Evolutionary conservation across 2,329 filamentous ascomycete genomes (phyloP), one percentile per base, ranked within the genome.

Genomic region (Pseudogymnoascus sp.): DNA sequence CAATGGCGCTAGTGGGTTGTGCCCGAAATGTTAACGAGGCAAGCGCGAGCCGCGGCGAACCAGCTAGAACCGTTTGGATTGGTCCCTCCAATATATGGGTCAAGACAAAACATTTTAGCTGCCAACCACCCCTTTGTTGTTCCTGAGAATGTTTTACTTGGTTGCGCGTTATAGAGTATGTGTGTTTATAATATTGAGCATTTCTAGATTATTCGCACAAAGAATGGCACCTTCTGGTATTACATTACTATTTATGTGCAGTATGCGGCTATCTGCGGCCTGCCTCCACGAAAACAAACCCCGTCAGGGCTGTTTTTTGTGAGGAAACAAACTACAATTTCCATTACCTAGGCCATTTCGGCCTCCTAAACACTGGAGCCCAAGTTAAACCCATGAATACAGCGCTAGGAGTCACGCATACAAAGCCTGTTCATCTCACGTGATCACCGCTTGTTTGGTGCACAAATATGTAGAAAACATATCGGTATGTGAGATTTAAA

Each of bases 31-130:
- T 57, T 57, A 57, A 52, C 45, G 45, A 52, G 45, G 45, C 45
- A 52, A 57, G 55, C 55, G 55, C 55, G 55, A 57, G 35, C 55
- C 55, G 55, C 55, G 30, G 33, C 55, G 30, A 57, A 52, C 45
- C 45, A 52, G 45, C n/a, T 52, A 52, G 45, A 52, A 52, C 45
- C 45, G 19, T 52, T 52, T 26, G 45, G 45, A 52, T 52, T 52
- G 45, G 45, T 52, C 45, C 26, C 45, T 52, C 26, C n/a, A 52
- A 52, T 52, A 18, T 52, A 52, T 52, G 45, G 45, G 45, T 52
- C 26, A 30, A 52, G 26, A 52, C 45, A 15, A 52, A 52, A 52
- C 45, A 30, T 30, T 52, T 41, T 30, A 30, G 45, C 45, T 52
- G 15, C 45, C 45, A 52, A 52, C 30, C 45, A 52, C 15, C 15